Percentiles rank a stretch among this genome's conserved stretches.
Conservation (phyloP, 768 basidiomycete genomes). For the Trametes elegans region DNA sequence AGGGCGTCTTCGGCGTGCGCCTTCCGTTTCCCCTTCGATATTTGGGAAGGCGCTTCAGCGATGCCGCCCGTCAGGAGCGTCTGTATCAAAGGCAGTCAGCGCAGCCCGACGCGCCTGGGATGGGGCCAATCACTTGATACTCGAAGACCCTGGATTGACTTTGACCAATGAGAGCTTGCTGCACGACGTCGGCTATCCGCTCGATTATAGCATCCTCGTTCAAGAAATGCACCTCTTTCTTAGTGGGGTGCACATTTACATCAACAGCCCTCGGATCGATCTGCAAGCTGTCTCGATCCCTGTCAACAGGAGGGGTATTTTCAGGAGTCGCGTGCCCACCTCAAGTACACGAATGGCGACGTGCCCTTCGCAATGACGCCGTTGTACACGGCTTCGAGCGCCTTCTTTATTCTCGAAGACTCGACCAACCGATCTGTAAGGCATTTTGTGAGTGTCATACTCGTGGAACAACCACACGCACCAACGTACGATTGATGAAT, state of each 20-base stretch:
- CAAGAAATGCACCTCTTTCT: conserved; percentile 93
- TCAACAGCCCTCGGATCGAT: conserved; percentile 89
- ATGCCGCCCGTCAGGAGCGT: conserved; percentile 59
- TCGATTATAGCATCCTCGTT: conserved; percentile 87
- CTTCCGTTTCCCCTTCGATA: conserved; percentile 39
- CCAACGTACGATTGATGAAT: conserved; percentile 87
- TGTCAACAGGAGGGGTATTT: not conserved
- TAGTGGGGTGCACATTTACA: conserved; percentile 98
- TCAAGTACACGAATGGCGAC: conserved; percentile 90
- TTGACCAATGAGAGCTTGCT: conserved; percentile 58
- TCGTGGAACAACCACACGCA: not conserved
- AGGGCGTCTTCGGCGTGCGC: conserved; percentile 28
- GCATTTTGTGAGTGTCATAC: not conserved
- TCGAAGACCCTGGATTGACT: conserved; percentile 62
- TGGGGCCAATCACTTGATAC: conserved; percentile 55
- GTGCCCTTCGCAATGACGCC: conserved; percentile 86
- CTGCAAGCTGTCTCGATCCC: conserved; percentile 51
- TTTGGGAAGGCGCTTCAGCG: conserved; percentile 29
- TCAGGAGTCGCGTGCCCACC: conserved; percentile 43
- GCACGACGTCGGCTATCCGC: conserved; percentile 69
- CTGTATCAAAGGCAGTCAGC: conserved; percentile 31
- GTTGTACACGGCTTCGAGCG: conserved; percentile 83
- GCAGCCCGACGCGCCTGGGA: not conserved
- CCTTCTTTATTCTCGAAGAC: conserved; percentile 80
- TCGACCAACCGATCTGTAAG: conserved; percentile 88